Percentiles rank a stretch among this genome's conserved stretches.
Conservation (phyloP, 257 asterid species). For the Cruciata laevipes region DNA sequence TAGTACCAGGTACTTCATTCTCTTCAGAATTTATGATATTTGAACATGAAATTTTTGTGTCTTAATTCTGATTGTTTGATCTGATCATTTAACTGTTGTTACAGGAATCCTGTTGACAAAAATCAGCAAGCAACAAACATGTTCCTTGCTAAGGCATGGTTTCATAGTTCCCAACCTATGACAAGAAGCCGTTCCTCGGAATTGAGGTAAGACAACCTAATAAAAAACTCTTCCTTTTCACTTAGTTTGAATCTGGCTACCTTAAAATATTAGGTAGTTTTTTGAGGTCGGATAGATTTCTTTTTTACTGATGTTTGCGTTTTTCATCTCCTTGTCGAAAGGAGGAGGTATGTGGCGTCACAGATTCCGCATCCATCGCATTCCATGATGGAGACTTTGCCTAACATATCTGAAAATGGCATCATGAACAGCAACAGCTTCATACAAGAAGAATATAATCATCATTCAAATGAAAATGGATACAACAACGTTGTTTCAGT, state of each 20-base stretch:
- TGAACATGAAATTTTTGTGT: background rate
- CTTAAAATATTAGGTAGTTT: too few relatives aligned
- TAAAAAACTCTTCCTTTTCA: background rate
- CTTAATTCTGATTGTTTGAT: background rate
- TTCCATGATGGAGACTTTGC: conserved; percentile 47
- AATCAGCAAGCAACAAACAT: conserved; percentile 55
- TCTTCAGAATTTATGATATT: background rate
- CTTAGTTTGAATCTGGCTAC: background rate
- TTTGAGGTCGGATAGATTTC: background rate
- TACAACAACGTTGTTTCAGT: conserved; percentile 14
- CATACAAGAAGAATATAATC: conserved; percentile 24
- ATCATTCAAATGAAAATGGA: conserved; percentile 21
- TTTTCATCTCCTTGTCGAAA: conserved; percentile 16
- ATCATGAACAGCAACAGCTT: conserved; percentile 18
- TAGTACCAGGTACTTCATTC: conserved; percentile 34
- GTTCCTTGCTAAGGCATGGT: conserved; percentile 81
- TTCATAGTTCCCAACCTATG: conserved; percentile 86
- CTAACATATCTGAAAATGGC: conserved; percentile 30
- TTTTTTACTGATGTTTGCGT: background rate
- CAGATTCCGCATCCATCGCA: conserved; percentile 52
- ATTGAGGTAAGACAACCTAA: conserved; percentile 39
- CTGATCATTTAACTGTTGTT: background rate
- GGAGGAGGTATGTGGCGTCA: conserved; percentile 78
- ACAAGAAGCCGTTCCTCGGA: conserved; percentile 72
- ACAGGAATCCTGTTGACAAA: conserved; percentile 45